Evolutionary conservation across 169 alveolate species (phyloP), one percentile per base, ranked within the genome.

Genomic region (Babesia gibsoni): DNA sequence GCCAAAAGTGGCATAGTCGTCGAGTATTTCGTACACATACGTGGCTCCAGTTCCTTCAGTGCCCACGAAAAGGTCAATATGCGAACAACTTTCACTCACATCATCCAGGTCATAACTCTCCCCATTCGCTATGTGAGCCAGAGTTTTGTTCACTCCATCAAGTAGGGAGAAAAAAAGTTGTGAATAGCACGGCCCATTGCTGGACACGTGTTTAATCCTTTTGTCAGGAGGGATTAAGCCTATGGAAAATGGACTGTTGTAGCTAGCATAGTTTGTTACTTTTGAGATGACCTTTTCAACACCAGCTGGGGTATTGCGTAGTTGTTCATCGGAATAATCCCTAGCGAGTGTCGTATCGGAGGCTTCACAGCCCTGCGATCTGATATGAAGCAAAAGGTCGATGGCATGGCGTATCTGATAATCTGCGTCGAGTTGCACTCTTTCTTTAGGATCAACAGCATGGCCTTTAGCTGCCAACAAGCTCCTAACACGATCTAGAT

Each of bases 211-310:
- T 20, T 46, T 50, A 10, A 7, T 25, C 16, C 35, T 42, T 1
- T 49, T 30, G 4, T 61, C 72, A 3, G 72, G 59, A 20, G 72
- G 27, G 1, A 25, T 37, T 58, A 61, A 23, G 10, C 49, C 32
- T 2, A 61, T 61, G 27, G 27, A 25, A 22, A 61, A 61, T 5
- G 72, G 72, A 12, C 53, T n/a, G 6, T 61, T 43, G 58, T 61
- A 61, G n/a, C n/a, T n/a, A n/a, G n/a, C n/a, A n/a, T n/a, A n/a
- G n/a, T n/a, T n/a, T n/a, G n/a, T n/a, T n/a, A n/a, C n/a, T n/a
- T n/a, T n/a, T n/a, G n/a, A n/a, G n/a, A n/a, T n/a, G n/a, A n/a
- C n/a, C n/a, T n/a, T n/a, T n/a, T n/a, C n/a, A n/a, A n/a, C n/a
- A n/a, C n/a, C n/a, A n/a, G n/a, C n/a, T n/a, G n/a, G n/a, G n/a